These are phyloP conservation scores for Backusella circina DNA, from an alignment of 192 early-diverging fungal species.

Conservation along the genomic window DNA sequence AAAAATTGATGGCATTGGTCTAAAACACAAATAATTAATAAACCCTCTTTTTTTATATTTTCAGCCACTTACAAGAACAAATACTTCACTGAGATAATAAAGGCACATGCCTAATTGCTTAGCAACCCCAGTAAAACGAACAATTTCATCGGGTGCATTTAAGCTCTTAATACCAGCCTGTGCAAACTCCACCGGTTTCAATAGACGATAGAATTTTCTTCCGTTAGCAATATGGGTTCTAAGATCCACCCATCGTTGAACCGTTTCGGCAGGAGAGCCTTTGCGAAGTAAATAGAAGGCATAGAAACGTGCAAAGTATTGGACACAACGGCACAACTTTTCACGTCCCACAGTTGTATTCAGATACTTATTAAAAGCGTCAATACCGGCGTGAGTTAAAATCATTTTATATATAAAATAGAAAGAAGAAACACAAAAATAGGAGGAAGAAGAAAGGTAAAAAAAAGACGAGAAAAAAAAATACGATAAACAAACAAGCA, in stretches of 20 bases:
- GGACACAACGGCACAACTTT: slow-evolving; percentile 73
- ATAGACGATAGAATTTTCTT: slow-evolving; percentile 70
- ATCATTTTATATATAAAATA: slow-evolving; percentile 5
- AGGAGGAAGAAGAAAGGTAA: not conserved
- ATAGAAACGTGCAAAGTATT: slow-evolving; percentile 83
- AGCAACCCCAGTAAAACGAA: slow-evolving; percentile 43
- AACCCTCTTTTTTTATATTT: not conserved
- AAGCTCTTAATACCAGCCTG: slow-evolving; percentile 53
- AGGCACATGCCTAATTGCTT: slow-evolving; percentile 57
- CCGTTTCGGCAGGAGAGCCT: slow-evolving; percentile 49
- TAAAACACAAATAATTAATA: not conserved
- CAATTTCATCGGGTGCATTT: slow-evolving; percentile 53
- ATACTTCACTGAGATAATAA: slow-evolving; percentile 45
- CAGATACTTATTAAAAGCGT: slow-evolving; percentile 41
- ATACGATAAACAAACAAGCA: not conserved
- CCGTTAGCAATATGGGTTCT: slow-evolving; percentile 55
- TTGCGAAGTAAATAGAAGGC: slow-evolving; percentile 58
- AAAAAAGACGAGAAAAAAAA: not conserved
- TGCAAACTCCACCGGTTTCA: slow-evolving; percentile 66
- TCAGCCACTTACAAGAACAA: not conserved
- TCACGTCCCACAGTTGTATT: slow-evolving; percentile 70
- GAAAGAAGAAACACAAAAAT: not conserved
- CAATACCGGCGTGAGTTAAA: slow-evolving; percentile 12
- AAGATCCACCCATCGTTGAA: slow-evolving; percentile 58
- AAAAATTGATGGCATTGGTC: slow-evolving; percentile 21